Evolutionary conservation across 2,329 filamentous ascomycete species (phyloP).

Genomic region (Sclerotinia subarctica): DNA sequence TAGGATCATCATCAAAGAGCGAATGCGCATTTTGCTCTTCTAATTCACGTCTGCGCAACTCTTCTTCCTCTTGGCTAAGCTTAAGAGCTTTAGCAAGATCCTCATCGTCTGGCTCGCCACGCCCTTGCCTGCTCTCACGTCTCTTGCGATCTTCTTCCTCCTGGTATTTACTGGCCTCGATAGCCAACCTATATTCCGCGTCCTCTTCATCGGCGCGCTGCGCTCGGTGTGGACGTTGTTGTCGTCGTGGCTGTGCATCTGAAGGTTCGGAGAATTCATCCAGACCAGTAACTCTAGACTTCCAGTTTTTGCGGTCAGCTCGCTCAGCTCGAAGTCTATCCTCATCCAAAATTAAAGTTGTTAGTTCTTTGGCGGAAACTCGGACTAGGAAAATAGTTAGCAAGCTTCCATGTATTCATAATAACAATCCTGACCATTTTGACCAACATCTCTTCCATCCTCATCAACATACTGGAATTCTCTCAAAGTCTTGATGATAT

Average conservation of each 20-base stretch:
- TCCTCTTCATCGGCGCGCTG: conserved; percentile 74
- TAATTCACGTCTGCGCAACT: conserved; percentile 78
- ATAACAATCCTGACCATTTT: conserved; percentile 68
- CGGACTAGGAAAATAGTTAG: conserved; percentile 63
- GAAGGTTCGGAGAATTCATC: conserved; percentile 67
- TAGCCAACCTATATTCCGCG: conserved; percentile 81
- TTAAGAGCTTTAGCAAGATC: conserved; percentile 93
- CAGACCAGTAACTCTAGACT: conserved; percentile 89
- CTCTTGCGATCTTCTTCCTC: conserved; percentile 84
- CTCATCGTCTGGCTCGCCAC: conserved; percentile 61
- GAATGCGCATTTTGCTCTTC: conserved; percentile 81
- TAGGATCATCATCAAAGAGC: conserved; percentile 79
- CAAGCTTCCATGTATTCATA: conserved; percentile 9
- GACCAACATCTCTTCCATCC: conserved; percentile 89
- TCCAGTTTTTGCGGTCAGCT: conserved; percentile 91
- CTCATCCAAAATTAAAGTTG: conserved; percentile 86
- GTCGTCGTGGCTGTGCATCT: conserved; percentile 43
- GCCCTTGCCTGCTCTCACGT: conserved; percentile 58
- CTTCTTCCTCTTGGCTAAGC: conserved; percentile 92
- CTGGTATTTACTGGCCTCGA: conserved; percentile 93
- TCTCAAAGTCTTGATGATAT: conserved; percentile 96
- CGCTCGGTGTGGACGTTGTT: conserved; percentile 47
- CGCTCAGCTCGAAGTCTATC: conserved; percentile 87
- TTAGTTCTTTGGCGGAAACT: conserved; percentile 93
- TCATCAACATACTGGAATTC: conserved; percentile 98